phyloP scores from a whole-genome alignment of 164 flowering plant genomes.

The Annona cherimola region DNA sequence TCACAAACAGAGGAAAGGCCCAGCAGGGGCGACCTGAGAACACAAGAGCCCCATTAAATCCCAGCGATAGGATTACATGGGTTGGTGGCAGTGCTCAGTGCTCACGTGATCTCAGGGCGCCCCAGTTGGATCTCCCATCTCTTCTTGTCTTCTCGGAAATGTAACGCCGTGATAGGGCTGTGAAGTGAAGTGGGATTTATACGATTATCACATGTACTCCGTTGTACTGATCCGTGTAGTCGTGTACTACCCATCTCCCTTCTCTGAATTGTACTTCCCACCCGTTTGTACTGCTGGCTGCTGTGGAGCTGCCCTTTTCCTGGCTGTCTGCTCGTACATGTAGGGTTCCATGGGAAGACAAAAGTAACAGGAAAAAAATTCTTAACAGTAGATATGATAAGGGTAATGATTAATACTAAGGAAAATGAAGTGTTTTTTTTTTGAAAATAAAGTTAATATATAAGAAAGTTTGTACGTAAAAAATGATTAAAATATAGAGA shows the following conservation, averaged over 20 bases:
- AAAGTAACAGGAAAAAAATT: too few relatives aligned
- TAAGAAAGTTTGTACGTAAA: too few relatives aligned
- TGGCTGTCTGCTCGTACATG: too few relatives aligned
- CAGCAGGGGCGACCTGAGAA: slow-evolving; percentile 10
- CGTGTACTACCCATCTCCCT: neutral
- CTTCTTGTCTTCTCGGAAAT: neutral
- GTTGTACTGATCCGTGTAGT: neutral
- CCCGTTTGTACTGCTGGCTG: too few relatives aligned
- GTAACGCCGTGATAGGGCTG: neutral
- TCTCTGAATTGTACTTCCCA: neutral
- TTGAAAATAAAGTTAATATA: too few relatives aligned
- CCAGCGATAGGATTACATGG: neutral
- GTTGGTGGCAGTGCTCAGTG: neutral
- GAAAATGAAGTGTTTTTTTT: too few relatives aligned
- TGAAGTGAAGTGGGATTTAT: neutral
- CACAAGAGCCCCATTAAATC: neutral
- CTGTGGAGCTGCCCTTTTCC: too few relatives aligned
- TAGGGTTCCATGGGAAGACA: too few relatives aligned
- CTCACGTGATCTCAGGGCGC: slow-evolving; percentile 1
- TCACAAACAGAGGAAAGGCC: neutral
- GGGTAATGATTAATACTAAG: too few relatives aligned
- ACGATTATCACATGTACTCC: neutral
- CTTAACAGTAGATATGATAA: too few relatives aligned
- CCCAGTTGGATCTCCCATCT: slow-evolving; percentile 2
- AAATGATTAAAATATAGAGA: too few relatives aligned